These are phyloP conservation scores for Colletotrichum paranaense DNA, from an alignment of 2,329 filamentous ascomycete species.

Conservation along the genomic window DNA sequence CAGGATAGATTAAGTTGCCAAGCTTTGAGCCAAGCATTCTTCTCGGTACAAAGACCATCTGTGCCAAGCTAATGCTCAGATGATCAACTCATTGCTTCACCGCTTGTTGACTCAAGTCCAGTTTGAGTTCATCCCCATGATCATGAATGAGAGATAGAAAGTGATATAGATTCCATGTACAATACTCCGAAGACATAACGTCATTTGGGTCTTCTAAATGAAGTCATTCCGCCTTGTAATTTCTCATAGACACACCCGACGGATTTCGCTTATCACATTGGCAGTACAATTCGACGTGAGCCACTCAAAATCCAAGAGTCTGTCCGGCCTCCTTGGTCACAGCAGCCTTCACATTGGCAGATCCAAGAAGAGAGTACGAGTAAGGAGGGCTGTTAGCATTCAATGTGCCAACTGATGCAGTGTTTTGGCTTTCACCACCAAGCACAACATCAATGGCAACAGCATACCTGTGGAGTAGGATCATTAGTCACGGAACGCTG, in stretches of 20 bases:
- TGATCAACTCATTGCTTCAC: not conserved
- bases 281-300: too few species aligned
- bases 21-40: not conserved
- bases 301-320: conserved; percentile 39
- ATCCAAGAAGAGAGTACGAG: conserved; percentile 52
- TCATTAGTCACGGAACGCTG: not conserved
- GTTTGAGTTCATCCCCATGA: too few species aligned
- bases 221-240: too few species aligned
- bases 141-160: too few species aligned
- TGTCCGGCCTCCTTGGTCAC: conserved; percentile 50
- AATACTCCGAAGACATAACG: too few species aligned
- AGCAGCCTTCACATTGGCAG: conserved; percentile 52
- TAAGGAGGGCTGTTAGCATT: conserved; percentile 62
- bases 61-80: too few species aligned
- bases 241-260: not conserved
- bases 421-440: conserved; percentile 54
- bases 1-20: not conserved
- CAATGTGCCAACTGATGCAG: conserved; percentile 58
- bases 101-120: not conserved
- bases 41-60: too few species aligned
- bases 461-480: conserved; percentile 41
- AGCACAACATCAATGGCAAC: conserved; percentile 51
- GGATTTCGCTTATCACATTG: too few species aligned
- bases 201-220: accelerated
- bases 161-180: too few species aligned